Evolutionary conservation across 2,329 filamentous ascomycete genomes (phyloP).

Genomic region (Fusarium verrucosum): DNA sequence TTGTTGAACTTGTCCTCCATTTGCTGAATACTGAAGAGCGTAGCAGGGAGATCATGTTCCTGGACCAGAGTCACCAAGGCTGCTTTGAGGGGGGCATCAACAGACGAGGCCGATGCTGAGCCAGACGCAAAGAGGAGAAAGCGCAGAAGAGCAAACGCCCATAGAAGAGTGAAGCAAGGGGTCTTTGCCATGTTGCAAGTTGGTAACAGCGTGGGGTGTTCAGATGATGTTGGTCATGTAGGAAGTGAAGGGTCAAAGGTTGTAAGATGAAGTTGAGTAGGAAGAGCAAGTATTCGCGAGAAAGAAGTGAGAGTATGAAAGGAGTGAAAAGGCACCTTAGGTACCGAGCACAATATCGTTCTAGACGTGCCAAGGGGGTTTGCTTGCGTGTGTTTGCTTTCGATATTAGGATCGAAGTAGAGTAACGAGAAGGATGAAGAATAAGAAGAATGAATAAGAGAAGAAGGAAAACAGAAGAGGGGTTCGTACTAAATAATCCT

Average conservation of each 20-base stretch:
- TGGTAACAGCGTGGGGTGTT: not conserved
- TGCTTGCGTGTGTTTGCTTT: conserved; percentile 22
- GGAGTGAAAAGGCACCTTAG: conserved; percentile 25
- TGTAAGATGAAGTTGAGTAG: conserved; percentile 11
- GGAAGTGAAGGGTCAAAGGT: conserved; percentile 5
- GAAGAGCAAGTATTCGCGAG: conserved; percentile 11
- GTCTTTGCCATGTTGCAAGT: conserved; percentile 31
- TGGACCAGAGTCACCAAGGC: conserved; percentile 47
- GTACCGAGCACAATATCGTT: conserved; percentile 21
- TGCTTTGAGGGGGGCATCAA: conserved; percentile 44
- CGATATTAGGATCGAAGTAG: conserved; percentile 28
- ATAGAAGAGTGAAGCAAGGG: conserved; percentile 8
- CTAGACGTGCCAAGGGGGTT: conserved; percentile 17
- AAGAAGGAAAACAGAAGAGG: conserved; percentile 6
- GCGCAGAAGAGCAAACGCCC: conserved; percentile 34
- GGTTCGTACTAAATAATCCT: not conserved
- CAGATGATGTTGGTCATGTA: conserved; percentile 7
- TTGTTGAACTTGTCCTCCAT: conserved; percentile 70
- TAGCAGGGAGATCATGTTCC: conserved; percentile 45
- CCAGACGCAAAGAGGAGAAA: conserved; percentile 34
- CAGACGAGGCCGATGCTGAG: conserved; percentile 18
- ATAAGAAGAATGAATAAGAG: conserved; percentile 18
- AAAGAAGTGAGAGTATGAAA: conserved; percentile 28
- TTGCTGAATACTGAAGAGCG: conserved; percentile 64
- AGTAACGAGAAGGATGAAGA: conserved; percentile 34